These are phyloP conservation scores for Euphrasia confusa DNA, from an alignment of 257 asterid species.

Conservation along the genomic window DNA sequence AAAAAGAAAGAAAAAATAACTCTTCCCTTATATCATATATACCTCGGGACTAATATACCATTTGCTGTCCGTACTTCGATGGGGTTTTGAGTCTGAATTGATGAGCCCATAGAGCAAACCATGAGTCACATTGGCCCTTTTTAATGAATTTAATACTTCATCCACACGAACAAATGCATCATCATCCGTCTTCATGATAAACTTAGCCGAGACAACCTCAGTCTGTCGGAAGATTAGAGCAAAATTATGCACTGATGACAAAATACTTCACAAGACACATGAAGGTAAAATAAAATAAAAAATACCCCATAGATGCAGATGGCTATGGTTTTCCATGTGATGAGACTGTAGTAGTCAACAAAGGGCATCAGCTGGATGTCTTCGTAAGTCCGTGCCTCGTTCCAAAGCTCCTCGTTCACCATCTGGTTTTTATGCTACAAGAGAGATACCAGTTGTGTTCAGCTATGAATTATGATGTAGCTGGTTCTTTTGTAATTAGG, in stretches of 20 bases:
- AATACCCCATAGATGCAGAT: slow-evolving; percentile 97
- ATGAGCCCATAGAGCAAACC: slow-evolving; percentile 95
- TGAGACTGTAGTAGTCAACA: slow-evolving; percentile 87
- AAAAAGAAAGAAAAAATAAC: neutral
- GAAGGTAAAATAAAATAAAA: no score
- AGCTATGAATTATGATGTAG: slow-evolving; percentile 4
- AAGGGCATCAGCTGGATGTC: slow-evolving; percentile 97
- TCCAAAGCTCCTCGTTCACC: slow-evolving; percentile 97
- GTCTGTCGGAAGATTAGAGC: slow-evolving; percentile 57
- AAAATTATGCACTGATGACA: slow-evolving; percentile 31
- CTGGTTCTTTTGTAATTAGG: no score
- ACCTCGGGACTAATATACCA: slow-evolving; percentile 95
- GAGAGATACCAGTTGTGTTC: slow-evolving; percentile 8
- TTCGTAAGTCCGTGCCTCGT: slow-evolving; percentile 80
- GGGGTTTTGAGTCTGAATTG: slow-evolving; percentile 81
- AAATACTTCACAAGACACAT: slow-evolving; percentile 20
- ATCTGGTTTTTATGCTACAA: slow-evolving; percentile 93
- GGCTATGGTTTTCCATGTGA: slow-evolving; percentile 92
- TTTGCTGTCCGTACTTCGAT: slow-evolving; percentile 81
- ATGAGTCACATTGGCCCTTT: slow-evolving; percentile 39
- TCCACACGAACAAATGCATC: slow-evolving; percentile 97
- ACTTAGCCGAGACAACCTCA: slow-evolving; percentile 70
- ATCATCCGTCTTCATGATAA: slow-evolving; percentile 96
- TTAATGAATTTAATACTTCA: slow-evolving; percentile 67
- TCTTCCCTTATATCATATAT: slow-evolving; percentile 1